Evolutionary conservation across 208 protist species (phyloP).

Genomic region (Trichomonas tenax): DNA sequence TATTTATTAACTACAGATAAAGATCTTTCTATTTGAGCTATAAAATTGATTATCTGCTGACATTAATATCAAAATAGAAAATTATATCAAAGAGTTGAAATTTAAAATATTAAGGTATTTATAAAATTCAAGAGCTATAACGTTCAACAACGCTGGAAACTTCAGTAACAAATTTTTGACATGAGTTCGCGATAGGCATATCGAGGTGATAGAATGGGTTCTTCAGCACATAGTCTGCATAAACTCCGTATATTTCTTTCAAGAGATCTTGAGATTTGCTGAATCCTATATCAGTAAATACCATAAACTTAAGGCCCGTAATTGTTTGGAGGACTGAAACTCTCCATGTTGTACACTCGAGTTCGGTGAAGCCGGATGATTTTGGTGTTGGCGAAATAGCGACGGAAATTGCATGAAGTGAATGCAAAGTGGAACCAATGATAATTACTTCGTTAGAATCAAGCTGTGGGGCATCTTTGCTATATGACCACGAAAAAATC

Average conservation of each 20-base stretch:
- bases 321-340: background rate
- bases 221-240: constrained; percentile 2
- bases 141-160: background rate
- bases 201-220: constrained; percentile 8
- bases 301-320: background rate
- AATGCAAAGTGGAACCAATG: background rate
- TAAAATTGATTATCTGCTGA: no score
- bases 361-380: background rate
- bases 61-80: no score
- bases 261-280: background rate
- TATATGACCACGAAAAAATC: background rate
- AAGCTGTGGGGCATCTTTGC: background rate
- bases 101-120: background rate
- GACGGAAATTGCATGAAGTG: constrained; percentile 16
- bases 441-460: constrained; percentile 20
- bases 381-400: background rate
- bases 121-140: background rate
- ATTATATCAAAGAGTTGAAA: no score
- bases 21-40: no score
- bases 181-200: constrained; percentile 17
- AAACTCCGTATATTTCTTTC: background rate
- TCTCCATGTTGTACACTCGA: constrained; percentile 7
- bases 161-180: constrained; percentile 22
- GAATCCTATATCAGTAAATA: background rate
- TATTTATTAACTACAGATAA: no score